Evolutionary conservation across 148 eudicot genomes (phyloP), one percentile per base, ranked within the genome.

Genomic region (Drosera capensis): DNA sequence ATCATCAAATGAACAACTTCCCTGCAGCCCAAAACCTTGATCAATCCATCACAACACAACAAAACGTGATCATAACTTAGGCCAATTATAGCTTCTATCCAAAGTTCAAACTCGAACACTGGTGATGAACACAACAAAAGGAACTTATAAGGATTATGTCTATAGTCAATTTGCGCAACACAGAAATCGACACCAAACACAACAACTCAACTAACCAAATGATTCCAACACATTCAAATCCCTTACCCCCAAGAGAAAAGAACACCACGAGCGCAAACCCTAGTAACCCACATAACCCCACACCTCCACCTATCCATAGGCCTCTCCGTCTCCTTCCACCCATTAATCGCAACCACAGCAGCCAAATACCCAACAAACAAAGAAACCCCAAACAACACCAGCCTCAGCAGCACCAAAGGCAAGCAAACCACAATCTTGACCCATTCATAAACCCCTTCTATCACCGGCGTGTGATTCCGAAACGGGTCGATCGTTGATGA

Each of bases 211-310:
- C n/a, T n/a, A n/a, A n/a, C n/a, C n/a, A n/a, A n/a, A n/a, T n/a
- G n/a, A n/a, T n/a, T n/a, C n/a, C n/a, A n/a, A n/a, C n/a, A n/a
- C n/a, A n/a, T n/a, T n/a, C n/a, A n/a, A n/a, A n/a, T n/a, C n/a
- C n/a, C 46, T 45, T 76, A 88, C 97, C 97, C 97, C 60, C 80
- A 88, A 40, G 83, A 74, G 66, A 88, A 88, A 39, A 90, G 87
- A 20, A 90, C 80, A 38, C 72, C 64, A 1, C 97, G 79, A 36
- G 92, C 55, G 50, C 65, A 60, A 40, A 78, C 9, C 1, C 97
- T 67, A 23, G 97, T 90, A 17, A 90, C 37, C 87, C 95, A 80
- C 97, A 90, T 84, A 51, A 84, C 15, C 45, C 92, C 31, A 52
- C 68, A 65, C 21, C 97, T 54, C 97, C 97, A 88, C 54, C 37